These are phyloP conservation scores for Corchorus capsularis DNA, from an alignment of 345 rosid species.

Conservation along the genomic window DNA sequence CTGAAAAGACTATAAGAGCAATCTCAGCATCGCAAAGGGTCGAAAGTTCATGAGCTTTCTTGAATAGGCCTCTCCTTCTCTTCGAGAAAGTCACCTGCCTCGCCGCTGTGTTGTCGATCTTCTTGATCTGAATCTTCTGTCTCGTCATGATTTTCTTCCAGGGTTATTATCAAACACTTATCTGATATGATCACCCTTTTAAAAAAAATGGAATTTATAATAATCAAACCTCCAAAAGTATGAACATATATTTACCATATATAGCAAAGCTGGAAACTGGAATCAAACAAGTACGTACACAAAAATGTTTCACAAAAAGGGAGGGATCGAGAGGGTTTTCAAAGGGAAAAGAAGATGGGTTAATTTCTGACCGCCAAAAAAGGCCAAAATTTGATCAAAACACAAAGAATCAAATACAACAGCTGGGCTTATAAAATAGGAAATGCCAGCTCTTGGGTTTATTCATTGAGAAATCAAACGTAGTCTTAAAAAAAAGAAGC, in stretches of 20 bases:
- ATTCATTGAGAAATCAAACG: not conserved
- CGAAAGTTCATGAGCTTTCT: constrained; percentile 50
- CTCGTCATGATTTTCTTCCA: constrained; percentile 43
- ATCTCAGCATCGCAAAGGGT: constrained; percentile 52
- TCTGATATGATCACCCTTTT: not conserved
- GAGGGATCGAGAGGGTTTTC: not conserved
- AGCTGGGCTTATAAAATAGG: not conserved
- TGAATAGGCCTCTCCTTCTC: constrained; percentile 48
- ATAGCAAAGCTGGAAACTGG: not conserved
- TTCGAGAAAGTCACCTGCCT: constrained; percentile 55
- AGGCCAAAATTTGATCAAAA: not conserved
- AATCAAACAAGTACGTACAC: not conserved
- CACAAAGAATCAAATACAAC: not conserved
- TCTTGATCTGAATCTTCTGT: constrained; percentile 49
- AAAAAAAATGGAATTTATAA: not conserved
- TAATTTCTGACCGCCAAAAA: not conserved
- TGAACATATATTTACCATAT: too few relatives aligned
- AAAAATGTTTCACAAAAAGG: not conserved
- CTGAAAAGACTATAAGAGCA: constrained; percentile 38
- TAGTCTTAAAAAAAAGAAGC: not conserved
- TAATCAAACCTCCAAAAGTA: not conserved
- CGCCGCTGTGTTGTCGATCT: constrained; percentile 41
- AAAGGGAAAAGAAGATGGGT: not conserved
- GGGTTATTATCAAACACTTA: not conserved
- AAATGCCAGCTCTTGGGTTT: not conserved